Evolutionary conservation across 345 rosid genomes (phyloP).

Genomic region (Rhizophora apiculata): DNA sequence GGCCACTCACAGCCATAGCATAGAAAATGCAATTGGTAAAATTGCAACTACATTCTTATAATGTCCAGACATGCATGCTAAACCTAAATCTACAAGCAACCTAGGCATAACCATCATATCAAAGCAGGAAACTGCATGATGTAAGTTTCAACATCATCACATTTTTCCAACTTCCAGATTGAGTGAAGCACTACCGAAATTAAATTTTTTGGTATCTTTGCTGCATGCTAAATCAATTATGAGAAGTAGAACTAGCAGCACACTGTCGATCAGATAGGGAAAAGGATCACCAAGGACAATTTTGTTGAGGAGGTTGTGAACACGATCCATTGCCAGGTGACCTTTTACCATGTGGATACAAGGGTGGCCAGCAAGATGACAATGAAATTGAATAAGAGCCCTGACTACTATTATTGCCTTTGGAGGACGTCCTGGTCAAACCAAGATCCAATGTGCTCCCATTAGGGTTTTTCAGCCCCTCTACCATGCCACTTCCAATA

Average conservation of each 20-base stretch:
- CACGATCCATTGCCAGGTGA: slow-evolving; percentile 13
- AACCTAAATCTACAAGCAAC: slow-evolving; percentile 18
- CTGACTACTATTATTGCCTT: slow-evolving; percentile 6
- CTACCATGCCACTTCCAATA: slow-evolving; percentile 21
- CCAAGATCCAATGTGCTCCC: slow-evolving; percentile 9
- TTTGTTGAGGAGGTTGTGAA: slow-evolving; percentile 12
- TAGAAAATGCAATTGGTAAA: slow-evolving; percentile 3
- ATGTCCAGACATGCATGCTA: not conserved
- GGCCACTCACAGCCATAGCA: slow-evolving; percentile 12
- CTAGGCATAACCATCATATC: not conserved
- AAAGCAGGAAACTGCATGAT: slow-evolving; percentile 6
- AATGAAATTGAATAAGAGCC: slow-evolving; percentile 8
- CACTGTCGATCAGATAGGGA: slow-evolving; percentile 39
- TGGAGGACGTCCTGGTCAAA: not conserved
- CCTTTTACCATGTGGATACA: slow-evolving; percentile 30
- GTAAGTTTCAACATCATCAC: slow-evolving; percentile 4
- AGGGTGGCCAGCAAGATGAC: slow-evolving; percentile 33
- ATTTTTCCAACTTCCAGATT: slow-evolving; percentile 6
- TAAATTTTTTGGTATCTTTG: slow-evolving; percentile 17
- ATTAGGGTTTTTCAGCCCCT: slow-evolving; percentile 16
- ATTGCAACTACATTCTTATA: slow-evolving; percentile 6
- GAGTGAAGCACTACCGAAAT: not conserved
- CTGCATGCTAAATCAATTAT: slow-evolving; percentile 7
- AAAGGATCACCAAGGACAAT: slow-evolving; percentile 33
- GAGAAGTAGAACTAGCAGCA: slow-evolving; percentile 15